phyloP scores from a whole-genome alignment of 2,329 filamentous ascomycete genomes.

The Corinectria fuckeliana region DNA sequence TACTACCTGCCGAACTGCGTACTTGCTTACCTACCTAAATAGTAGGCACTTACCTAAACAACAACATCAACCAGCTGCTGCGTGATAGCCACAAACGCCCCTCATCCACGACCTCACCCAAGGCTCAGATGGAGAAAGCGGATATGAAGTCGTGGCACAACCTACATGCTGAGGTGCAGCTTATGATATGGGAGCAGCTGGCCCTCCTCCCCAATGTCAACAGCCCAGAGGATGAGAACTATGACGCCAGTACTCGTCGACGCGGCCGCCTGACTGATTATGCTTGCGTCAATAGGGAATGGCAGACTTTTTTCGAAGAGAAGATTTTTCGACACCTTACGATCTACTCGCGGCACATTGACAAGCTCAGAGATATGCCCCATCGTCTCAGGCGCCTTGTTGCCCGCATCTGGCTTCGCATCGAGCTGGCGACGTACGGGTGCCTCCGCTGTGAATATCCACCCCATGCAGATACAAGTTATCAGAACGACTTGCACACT shows the following conservation, averaged over 20 bases:
- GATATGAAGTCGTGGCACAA: background rate
- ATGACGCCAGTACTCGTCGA: background rate
- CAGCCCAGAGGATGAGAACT: background rate
- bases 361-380: background rate
- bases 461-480: background rate
- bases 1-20: no score
- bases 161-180: background rate
- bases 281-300: background rate
- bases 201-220: background rate
- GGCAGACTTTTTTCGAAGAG: background rate
- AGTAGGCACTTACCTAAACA: no score
- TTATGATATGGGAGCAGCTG: background rate
- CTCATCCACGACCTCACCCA: background rate
- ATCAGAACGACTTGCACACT: background rate
- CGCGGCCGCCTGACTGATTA: background rate
- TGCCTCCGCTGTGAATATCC: background rate
- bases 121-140: no score
- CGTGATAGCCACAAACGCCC: background rate
- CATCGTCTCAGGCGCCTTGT: background rate
- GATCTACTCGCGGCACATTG: background rate
- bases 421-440: background rate
- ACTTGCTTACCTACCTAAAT: no score
- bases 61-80: background rate
- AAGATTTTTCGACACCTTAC: background rate
- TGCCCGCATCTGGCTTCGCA: background rate